phyloP scores from a whole-genome alignment of 2,329 filamentous ascomycete genomes.

The Madurella mycetomatis region DNA sequence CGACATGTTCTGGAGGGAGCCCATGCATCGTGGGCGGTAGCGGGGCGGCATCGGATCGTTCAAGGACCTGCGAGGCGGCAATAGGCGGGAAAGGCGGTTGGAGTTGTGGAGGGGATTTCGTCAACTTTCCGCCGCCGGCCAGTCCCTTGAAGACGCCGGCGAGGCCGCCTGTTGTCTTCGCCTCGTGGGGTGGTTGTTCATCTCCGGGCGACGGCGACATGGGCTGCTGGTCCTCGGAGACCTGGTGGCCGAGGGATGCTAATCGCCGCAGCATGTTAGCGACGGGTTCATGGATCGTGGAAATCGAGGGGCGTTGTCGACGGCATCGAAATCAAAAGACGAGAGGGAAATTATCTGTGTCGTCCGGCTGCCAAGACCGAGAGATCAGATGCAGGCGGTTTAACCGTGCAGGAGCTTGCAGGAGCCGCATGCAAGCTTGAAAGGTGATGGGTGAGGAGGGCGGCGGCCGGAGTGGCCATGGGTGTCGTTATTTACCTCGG shows the following conservation, averaged over 20 bases:
- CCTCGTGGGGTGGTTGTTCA: slow-evolving; percentile 51
- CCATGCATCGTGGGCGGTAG: slow-evolving; percentile 36
- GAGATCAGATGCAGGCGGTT: slow-evolving; percentile 11
- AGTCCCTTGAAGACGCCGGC: slow-evolving; percentile 62
- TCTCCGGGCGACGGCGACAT: slow-evolving; percentile 60
- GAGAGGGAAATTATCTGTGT: slow-evolving; percentile 5
- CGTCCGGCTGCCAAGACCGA: slow-evolving; percentile 15
- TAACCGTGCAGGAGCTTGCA: slow-evolving; percentile 23
- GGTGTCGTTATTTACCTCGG: neutral
- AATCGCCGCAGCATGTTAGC: slow-evolving; percentile 42
- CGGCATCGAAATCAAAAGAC: neutral
- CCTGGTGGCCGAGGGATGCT: slow-evolving; percentile 42
- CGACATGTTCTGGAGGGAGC: slow-evolving; percentile 49
- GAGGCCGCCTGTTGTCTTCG: slow-evolving; percentile 52
- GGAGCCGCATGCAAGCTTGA: slow-evolving; percentile 26
- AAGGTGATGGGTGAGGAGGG: neutral
- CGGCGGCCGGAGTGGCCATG: neutral
- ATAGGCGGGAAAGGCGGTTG: slow-evolving; percentile 36
- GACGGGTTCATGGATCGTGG: slow-evolving; percentile 16
- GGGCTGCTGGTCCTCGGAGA: slow-evolving; percentile 42
- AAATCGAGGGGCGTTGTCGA: neutral
- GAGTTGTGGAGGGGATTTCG: slow-evolving; percentile 46
- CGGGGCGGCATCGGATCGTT: slow-evolving; percentile 41
- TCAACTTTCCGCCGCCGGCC: slow-evolving; percentile 48
- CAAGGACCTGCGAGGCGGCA: slow-evolving; percentile 33